Conservation (phyloP, 2,329 filamentous ascomycete genomes). For the Incumbomyces delicatus region DNA sequence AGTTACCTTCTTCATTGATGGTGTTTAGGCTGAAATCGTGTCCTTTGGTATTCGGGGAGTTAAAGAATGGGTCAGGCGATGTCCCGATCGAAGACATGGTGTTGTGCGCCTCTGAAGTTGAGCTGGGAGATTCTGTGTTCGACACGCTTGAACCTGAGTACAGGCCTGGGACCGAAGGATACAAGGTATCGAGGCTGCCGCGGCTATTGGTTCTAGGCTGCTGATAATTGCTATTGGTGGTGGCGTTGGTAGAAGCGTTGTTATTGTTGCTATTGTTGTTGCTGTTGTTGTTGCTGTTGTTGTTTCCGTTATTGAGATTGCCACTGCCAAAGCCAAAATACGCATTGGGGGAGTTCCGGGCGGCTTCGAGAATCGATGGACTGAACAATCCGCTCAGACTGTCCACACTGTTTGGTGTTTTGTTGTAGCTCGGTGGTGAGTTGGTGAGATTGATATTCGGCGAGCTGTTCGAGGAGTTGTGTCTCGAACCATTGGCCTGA, state of each 20-base stretch:
- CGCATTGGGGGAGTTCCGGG: conserved; percentile 31
- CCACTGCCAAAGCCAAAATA: conserved; percentile 33
- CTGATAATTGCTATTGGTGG: no score
- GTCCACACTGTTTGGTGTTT: conserved; percentile 16
- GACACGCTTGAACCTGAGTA: conserved; percentile 28
- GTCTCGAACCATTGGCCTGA: conserved; percentile 8
- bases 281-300: conserved; percentile 5
- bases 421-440: conserved; percentile 14
- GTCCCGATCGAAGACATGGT: conserved; percentile 41
- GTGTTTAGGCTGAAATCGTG: conserved; percentile 25
- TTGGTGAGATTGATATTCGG: conserved; percentile 13
- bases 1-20: conserved; percentile 19
- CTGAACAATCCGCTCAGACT: conserved; percentile 53
- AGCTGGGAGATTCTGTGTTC: conserved; percentile 37
- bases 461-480: conserved; percentile 17
- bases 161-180: conserved; percentile 16
- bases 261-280: no score
- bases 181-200: conserved; percentile 27
- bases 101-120: conserved; percentile 39
- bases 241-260: no score
- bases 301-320: conserved; percentile 19
- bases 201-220: conserved; percentile 4
- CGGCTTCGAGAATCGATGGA: conserved; percentile 42
- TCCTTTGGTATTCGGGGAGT: conserved; percentile 32
- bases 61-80: conserved; percentile 37